phyloP scores from a whole-genome alignment of 2,329 filamentous ascomycete species.

The Talaromyces rugulosus region DNA sequence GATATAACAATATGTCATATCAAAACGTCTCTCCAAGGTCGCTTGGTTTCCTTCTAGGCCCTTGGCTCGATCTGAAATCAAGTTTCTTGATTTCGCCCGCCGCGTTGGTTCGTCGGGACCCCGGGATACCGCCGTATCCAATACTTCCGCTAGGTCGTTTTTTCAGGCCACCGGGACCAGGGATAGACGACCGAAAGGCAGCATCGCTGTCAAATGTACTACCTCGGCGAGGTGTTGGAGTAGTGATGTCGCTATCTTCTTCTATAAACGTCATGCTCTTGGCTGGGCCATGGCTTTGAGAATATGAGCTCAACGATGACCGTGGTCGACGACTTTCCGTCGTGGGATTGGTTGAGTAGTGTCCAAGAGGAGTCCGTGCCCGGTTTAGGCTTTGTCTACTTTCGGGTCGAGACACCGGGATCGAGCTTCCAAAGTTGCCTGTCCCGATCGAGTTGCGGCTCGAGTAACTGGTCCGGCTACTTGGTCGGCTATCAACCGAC shows the following conservation, averaged over 20 bases:
- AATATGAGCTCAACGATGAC: conserved; percentile 62
- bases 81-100: conserved; percentile 31
- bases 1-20: conserved; percentile 12
- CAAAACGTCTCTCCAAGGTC: conserved; percentile 58
- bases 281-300: conserved; percentile 54
- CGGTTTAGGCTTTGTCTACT: conserved; percentile 61
- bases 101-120: conserved; percentile 37
- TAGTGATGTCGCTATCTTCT: conserved; percentile 36
- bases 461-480: conserved; percentile 65
- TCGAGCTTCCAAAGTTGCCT: conserved; percentile 32
- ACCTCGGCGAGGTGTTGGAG: conserved; percentile 30
- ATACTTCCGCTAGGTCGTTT: conserved; percentile 49
- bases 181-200: conserved; percentile 42
- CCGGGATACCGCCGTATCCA: conserved; percentile 26
- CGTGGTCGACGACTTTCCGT: conserved; percentile 57
- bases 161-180: conserved; percentile 46
- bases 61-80: conserved; percentile 44
- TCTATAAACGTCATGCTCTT: conserved; percentile 55
- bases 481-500: conserved; percentile 59
- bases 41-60: conserved; percentile 47
- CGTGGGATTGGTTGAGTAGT: conserved; percentile 47
- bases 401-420: conserved; percentile 53
- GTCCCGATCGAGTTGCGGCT: conserved; percentile 39
- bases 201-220: conserved; percentile 38
- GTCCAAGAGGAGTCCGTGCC: conserved; percentile 60